Conservation (phyloP, 2,329 filamentous ascomycete genomes). For the Curvularia eragrostidis region DNA sequence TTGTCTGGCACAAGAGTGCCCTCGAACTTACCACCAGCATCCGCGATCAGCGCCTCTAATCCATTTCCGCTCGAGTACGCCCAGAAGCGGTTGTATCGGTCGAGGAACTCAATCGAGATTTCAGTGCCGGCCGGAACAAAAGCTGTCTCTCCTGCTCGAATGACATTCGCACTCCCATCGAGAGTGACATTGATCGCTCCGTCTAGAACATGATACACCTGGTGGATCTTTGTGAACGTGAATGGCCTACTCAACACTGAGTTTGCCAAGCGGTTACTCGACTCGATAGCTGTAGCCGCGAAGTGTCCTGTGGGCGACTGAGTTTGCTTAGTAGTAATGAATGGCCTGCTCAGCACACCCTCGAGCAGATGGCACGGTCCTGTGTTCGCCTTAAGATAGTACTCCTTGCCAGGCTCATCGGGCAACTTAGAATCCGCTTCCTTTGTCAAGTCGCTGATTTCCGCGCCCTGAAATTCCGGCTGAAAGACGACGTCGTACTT, state of each 20-base stretch:
- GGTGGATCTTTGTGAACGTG: conserved; percentile 23
- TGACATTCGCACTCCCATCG: conserved; percentile 17
- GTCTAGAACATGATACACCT: conserved; percentile 26
- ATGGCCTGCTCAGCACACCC: conserved; percentile 22
- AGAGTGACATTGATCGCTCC: conserved; percentile 21
- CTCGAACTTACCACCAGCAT: conserved; percentile 24
- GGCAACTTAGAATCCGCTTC: conserved; percentile 17
- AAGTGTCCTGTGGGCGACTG: conserved; percentile 22
- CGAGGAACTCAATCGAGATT: conserved; percentile 22
- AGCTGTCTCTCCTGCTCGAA: conserved; percentile 26
- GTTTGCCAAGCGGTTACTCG: conserved; percentile 19
- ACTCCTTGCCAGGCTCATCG: conserved; percentile 13
- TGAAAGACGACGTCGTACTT: conserved; percentile 30
- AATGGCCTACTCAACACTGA: conserved; percentile 19
- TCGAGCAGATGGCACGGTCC: conserved; percentile 27
- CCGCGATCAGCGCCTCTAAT: conserved; percentile 25
- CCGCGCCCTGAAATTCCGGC: conserved; percentile 19
- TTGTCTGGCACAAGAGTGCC: conserved; percentile 25
- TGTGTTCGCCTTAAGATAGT: conserved; percentile 29
- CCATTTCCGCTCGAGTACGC: conserved; percentile 28
- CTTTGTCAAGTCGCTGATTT: conserved; percentile 15
- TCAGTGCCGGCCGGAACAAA: conserved; percentile 27
- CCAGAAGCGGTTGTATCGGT: conserved; percentile 29
- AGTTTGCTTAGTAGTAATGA: conserved; percentile 27
- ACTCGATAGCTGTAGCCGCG: conserved; percentile 29